Percentiles rank a stretch among this genome's conserved stretches.
These are phyloP conservation scores for Beauveria rudraprayagi DNA, from an alignment of 2,329 filamentous ascomycete genomes.

Conservation along the genomic window DNA sequence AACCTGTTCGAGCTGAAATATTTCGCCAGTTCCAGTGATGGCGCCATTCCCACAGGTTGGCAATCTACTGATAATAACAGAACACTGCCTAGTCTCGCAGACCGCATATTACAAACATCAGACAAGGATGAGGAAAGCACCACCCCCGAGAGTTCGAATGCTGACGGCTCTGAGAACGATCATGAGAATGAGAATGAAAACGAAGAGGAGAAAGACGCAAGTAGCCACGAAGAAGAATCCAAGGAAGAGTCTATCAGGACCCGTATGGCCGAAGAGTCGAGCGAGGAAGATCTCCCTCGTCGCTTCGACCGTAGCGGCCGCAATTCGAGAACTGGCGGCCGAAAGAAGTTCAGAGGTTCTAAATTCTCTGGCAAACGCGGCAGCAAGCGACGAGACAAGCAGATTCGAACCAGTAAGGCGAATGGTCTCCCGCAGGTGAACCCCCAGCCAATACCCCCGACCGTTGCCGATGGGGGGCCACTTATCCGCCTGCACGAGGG, in stretches of 20 bases:
- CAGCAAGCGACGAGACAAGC: slow-evolving; percentile 40
- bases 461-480: slow-evolving; percentile 44
- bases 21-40: slow-evolving; percentile 43
- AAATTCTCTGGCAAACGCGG: slow-evolving; percentile 42
- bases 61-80: slow-evolving; percentile 51
- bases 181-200: slow-evolving; percentile 40
- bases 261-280: slow-evolving; percentile 52
- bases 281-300: slow-evolving; percentile 40
- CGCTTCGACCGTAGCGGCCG: slow-evolving; percentile 16
- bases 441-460: slow-evolving; percentile 29
- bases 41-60: slow-evolving; percentile 64
- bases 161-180: slow-evolving; percentile 42
- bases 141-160: slow-evolving; percentile 38
- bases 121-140: slow-evolving; percentile 34
- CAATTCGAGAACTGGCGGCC: slow-evolving; percentile 19
- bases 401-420: slow-evolving; percentile 28
- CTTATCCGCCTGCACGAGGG: slow-evolving; percentile 75
- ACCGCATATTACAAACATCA: slow-evolving; percentile 35
- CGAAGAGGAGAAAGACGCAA: slow-evolving; percentile 36
- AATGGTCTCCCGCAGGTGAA: slow-evolving; percentile 24
- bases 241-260: slow-evolving; percentile 31
- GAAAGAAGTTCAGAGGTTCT: slow-evolving; percentile 39
- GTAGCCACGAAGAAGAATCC: slow-evolving; percentile 41
- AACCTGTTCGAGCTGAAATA: slow-evolving; percentile 73
- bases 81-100: slow-evolving; percentile 44